Base-by-base conservation (phyloP, 306 rosid genomes). In the Crataegus laevigata region DNA sequence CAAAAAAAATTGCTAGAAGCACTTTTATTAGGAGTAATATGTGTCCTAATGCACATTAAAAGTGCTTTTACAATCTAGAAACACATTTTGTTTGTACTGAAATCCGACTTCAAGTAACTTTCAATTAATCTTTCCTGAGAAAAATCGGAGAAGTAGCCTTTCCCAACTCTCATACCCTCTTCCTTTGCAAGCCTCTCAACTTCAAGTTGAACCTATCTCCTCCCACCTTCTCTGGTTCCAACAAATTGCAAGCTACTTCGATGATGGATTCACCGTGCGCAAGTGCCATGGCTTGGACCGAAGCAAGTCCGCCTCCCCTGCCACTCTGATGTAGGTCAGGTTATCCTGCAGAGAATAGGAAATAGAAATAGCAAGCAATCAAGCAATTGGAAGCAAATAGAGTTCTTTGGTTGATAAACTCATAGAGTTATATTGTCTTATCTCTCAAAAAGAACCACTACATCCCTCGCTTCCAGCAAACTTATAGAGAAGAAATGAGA, bases 261-360 rank as follows among this genome's bases (percentile, higher is more conserved):
- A 60, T 73, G 34, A 82, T 78, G 61, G 68, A 76, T 13, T 77
- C 83, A 66, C 81, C 87, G 55, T 82, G 87, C 7, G 74, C 74
- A n/a, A 84, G 85, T 18, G 98, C 97, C 94, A 91, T 91, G 52
- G 98, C 96, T 83, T 94, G 98, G 50, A 90, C 96, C 7, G 91
- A 85, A 52, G 91, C 79, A 72, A 94, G 88, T 30, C 87, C 91
- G 11, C 85, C 88, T 40, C 88, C 88, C 75, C 87, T 69, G 66
- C 83, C 87, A 34, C 88, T 80, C 4, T 40, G 14, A 40, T 40
- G 4, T 4, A 40, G 4, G 13, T 0, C 14, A 40, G 0, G 45
- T 40, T 40, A 3, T 40, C 45, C 14, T 10, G 14, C 13, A 40
- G 4, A 40, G 45, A 40, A 40, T 40, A 40, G 45, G 45, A 40